Percentiles rank a stretch among this genome's conserved stretches.
Evolutionary conservation across 192 early-diverging fungal species (phyloP).

Genomic region (Coemansia sp.): DNA sequence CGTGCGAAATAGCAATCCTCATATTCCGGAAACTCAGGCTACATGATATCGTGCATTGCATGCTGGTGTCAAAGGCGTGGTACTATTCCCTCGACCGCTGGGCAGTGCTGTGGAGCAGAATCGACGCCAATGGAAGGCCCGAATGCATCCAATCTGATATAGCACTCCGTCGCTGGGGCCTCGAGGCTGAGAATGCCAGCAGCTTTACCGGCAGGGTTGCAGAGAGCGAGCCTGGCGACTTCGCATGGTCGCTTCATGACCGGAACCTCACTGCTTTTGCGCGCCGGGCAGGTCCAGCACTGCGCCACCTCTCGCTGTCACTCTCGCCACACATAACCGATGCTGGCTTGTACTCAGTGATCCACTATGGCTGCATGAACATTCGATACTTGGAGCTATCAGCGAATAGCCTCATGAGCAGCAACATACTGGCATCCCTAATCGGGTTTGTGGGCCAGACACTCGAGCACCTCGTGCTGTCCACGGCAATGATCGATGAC

Average conservation of each 20-base stretch:
- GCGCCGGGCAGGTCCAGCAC: slow-evolving; percentile 38
- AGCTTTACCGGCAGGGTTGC: not conserved
- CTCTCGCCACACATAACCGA: slow-evolving; percentile 26
- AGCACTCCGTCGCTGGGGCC: not conserved
- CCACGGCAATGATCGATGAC: slow-evolving; percentile 21
- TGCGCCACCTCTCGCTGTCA: slow-evolving; percentile 20
- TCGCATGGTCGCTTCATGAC: slow-evolving; percentile 10
- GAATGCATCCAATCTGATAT: not conserved
- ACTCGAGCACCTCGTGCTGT: slow-evolving; percentile 24
- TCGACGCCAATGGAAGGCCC: slow-evolving; percentile 18
- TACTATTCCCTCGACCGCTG: slow-evolving; percentile 21
- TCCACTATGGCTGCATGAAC: slow-evolving; percentile 29
- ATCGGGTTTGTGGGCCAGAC: slow-evolving; percentile 1
- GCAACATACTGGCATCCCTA: slow-evolving; percentile 9
- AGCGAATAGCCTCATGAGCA: slow-evolving; percentile 22
- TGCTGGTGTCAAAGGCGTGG: slow-evolving; percentile 43
- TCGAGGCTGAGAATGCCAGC: not conserved
- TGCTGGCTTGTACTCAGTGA: slow-evolving; percentile 13
- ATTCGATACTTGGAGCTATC: slow-evolving; percentile 32
- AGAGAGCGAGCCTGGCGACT: not conserved
- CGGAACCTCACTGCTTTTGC: slow-evolving; percentile 17
- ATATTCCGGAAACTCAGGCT: slow-evolving; percentile 38
- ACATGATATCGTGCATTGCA: slow-evolving; percentile 29
- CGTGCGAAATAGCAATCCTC: slow-evolving; percentile 22
- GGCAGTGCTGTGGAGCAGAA: slow-evolving; percentile 30